These are phyloP conservation scores for Sphaerulina populicola DNA, from an alignment of 2,329 filamentous ascomycete species.

Conservation along the genomic window DNA sequence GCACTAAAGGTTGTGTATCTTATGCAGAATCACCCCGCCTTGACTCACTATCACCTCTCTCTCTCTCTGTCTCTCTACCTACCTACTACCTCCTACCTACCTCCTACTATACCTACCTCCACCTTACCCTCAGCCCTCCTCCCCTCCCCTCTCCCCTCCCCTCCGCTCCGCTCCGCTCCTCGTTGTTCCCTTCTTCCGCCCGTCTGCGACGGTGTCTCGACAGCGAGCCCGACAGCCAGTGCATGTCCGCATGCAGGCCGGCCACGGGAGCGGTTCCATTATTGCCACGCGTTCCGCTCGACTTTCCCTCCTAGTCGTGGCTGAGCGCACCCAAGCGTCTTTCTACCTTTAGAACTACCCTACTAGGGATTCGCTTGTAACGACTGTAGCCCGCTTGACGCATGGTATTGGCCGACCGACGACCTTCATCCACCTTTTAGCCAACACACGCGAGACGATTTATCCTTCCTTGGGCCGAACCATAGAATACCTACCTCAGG, in stretches of 20 bases:
- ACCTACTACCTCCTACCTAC: too few species aligned
- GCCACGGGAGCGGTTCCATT: not conserved
- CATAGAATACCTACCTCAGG: too few species aligned
- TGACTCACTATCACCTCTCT: too few species aligned
- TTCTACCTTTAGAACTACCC: not conserved
- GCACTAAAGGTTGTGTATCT: too few species aligned
- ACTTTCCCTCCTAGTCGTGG: not conserved
- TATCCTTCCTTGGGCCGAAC: too few species aligned
- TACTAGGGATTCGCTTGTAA: too few species aligned
- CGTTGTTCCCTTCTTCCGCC: not conserved
- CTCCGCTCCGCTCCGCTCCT: not conserved
- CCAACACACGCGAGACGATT: too few species aligned
- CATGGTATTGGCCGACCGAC: not conserved
- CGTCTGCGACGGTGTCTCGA: not conserved
- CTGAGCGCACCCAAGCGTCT: not conserved
- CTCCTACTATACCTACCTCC: too few species aligned
- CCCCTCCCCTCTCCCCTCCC: not conserved
- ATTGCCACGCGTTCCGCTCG: slow-evolving; percentile 6
- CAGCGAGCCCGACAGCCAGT: not conserved
- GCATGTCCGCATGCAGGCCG: slow-evolving; percentile 1
- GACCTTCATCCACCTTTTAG: not conserved
- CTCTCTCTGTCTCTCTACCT: too few species aligned
- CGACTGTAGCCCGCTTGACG: not conserved
- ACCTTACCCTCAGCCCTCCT: not conserved
- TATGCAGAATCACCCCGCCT: too few species aligned